Evolutionary conservation across 495 filamentous ascomycete species (phyloP).

Genomic region (Cladorrhinum samala): DNA sequence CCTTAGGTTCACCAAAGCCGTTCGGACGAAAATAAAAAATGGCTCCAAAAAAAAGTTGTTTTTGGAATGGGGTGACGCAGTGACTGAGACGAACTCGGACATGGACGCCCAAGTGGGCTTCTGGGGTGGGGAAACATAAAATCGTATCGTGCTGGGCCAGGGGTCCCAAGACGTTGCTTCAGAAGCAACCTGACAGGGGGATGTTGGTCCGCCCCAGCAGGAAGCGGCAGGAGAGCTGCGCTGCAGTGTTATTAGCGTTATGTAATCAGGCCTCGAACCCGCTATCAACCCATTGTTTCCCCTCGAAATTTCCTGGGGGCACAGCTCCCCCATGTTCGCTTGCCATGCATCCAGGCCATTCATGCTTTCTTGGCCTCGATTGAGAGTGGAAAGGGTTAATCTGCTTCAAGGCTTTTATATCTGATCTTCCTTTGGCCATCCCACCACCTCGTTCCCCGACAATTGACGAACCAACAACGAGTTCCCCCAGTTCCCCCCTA

Average conservation of each 20-base stretch:
- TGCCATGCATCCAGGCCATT: not conserved
- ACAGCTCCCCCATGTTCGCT: conserved; percentile 1
- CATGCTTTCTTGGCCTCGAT: conserved; percentile 7
- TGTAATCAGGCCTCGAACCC: conserved; percentile 16
- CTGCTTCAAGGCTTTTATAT: not conserved
- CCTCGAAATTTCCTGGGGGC: conserved; percentile 26
- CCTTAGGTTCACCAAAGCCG: not conserved
- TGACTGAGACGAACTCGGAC: not conserved
- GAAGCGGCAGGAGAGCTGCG: not conserved
- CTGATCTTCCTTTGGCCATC: not conserved
- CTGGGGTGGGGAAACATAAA: not conserved
- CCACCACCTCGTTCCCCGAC: not conserved
- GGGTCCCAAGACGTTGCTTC: no score
- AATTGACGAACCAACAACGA: conserved; percentile 12
- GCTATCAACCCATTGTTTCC: conserved; percentile 24
- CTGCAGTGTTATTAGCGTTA: conserved; percentile 6
- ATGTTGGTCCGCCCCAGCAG: not conserved
- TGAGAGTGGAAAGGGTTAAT: not conserved
- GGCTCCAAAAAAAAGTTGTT: not conserved
- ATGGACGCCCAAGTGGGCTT: not conserved
- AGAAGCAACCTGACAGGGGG: no score
- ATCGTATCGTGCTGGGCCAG: not conserved
- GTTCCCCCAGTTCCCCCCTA: conserved; percentile 8
- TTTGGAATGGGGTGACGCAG: not conserved
- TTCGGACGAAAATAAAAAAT: not conserved